Evolutionary conservation across 129 eudicot species (phyloP).

Genomic region (Sambucus nigra): DNA sequence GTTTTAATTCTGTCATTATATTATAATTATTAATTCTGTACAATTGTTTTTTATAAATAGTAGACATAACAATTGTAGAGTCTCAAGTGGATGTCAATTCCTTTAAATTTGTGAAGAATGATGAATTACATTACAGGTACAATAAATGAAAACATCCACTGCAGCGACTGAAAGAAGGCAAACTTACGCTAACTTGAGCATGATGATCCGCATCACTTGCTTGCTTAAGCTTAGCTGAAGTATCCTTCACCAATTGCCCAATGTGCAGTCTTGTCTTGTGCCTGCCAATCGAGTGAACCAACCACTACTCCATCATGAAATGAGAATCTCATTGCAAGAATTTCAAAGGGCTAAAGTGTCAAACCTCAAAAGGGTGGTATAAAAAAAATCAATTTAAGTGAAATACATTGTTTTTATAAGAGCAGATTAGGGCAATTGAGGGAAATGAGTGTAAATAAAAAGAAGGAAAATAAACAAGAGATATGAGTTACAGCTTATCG

Average conservation of each 20-base stretch:
- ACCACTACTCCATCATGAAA: background rate
- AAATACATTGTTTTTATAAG: too few relatives aligned
- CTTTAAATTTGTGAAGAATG: background rate
- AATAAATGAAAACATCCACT: too few relatives aligned
- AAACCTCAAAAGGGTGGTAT: background rate
- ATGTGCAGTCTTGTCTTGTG: slow-evolving; percentile 83
- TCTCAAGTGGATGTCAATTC: too few relatives aligned
- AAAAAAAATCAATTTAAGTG: too few relatives aligned
- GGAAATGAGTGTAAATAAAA: background rate
- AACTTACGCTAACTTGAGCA: slow-evolving; percentile 68
- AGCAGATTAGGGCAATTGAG: slow-evolving; percentile 4
- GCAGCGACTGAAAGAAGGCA: too few relatives aligned
- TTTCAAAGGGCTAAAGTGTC: background rate
- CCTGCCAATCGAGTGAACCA: slow-evolving; percentile 27
- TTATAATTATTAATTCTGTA: too few relatives aligned
- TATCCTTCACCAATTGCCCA: slow-evolving; percentile 81
- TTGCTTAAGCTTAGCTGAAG: slow-evolving; percentile 87
- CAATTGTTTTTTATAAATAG: too few relatives aligned
- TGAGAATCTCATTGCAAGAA: background rate
- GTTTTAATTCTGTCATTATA: too few relatives aligned
- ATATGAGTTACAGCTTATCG: slow-evolving; percentile 55
- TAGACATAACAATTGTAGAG: too few relatives aligned
- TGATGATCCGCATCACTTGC: slow-evolving; percentile 80
- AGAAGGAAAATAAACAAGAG: background rate
- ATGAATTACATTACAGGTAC: background rate